phyloP scores from a whole-genome alignment of 495 filamentous ascomycete species.

The Amorphotheca resinae region DNA sequence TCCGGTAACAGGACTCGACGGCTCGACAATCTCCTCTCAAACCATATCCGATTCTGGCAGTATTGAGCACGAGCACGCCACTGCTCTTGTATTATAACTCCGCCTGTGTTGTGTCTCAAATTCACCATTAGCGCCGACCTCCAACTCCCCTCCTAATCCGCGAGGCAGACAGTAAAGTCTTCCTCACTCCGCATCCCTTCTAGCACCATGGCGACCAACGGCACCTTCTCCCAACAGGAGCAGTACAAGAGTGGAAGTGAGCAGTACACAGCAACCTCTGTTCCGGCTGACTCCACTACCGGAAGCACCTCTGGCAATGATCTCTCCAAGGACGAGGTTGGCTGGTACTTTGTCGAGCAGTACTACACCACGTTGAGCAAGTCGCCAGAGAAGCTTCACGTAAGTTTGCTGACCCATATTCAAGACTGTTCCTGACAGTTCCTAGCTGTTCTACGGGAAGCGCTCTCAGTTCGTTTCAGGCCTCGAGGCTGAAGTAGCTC shows the following conservation, averaged over 20 bases:
- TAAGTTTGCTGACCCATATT: slow-evolving; percentile 29
- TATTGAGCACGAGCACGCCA: no score
- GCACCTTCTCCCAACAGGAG: slow-evolving; percentile 22
- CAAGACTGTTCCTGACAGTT: slow-evolving; percentile 13
- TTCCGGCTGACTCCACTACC: slow-evolving; percentile 13
- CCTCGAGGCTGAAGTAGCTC: slow-evolving; percentile 73
- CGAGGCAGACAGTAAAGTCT: slow-evolving; percentile 12
- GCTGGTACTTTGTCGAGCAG: slow-evolving; percentile 98
- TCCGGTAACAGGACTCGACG: slow-evolving; percentile 18
- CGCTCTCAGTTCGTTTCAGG: slow-evolving; percentile 73
- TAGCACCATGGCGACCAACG: slow-evolving; percentile 22
- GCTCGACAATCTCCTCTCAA: slow-evolving; percentile 1
- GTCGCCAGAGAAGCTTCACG: slow-evolving; percentile 82
- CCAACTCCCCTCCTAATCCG: not conserved
- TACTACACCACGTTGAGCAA: slow-evolving; percentile 97
- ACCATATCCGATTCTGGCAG: no score
- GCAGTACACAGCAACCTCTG: slow-evolving; percentile 20
- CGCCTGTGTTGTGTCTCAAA: not conserved
- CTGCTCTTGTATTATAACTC: not conserved
- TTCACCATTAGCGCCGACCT: no score
- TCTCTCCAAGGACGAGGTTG: slow-evolving; percentile 47
- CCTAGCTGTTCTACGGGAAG: slow-evolving; percentile 69
- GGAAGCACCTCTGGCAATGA: slow-evolving; percentile 18
- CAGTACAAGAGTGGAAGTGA: slow-evolving; percentile 19
- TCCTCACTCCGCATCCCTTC: slow-evolving; percentile 6